Evolutionary conservation across 2,329 filamentous ascomycete genomes (phyloP).

Genomic region (Monosporascus sp.): DNA sequence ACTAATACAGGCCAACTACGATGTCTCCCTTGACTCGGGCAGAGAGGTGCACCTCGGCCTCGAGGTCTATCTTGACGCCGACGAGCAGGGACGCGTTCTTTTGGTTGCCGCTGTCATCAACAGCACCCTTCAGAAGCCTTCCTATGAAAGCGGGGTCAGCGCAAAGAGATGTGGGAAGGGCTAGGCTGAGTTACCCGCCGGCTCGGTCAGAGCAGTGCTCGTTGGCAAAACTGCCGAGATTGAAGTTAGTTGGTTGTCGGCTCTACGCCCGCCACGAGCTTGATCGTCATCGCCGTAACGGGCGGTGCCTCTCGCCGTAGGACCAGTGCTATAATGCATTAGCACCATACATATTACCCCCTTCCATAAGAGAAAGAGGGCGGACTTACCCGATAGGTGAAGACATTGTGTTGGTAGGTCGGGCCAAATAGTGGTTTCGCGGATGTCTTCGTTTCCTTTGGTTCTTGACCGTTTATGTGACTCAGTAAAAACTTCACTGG

Average conservation of each 20-base stretch:
- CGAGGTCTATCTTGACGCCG: conserved; percentile 58
- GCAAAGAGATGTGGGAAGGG: not conserved
- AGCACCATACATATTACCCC: not conserved
- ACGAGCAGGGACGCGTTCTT: conserved; percentile 55
- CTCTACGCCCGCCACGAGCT: not conserved
- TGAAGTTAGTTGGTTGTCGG: not conserved
- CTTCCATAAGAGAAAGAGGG: too few relatives aligned
- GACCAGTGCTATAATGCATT: not conserved
- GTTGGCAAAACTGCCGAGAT: not conserved
- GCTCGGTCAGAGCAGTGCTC: not conserved
- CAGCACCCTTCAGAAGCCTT: conserved; percentile 52
- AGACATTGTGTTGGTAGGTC: not conserved
- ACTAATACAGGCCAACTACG: conserved; percentile 51
- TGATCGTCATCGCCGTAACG: not conserved
- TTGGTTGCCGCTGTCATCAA: conserved; percentile 51
- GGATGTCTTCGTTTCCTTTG: not conserved
- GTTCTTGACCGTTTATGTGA: not conserved
- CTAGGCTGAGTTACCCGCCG: not conserved
- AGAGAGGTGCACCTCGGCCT: conserved; percentile 58
- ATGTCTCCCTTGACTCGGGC: conserved; percentile 57
- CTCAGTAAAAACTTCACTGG: not conserved
- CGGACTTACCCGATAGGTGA: not conserved
- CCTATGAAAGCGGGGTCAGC: conserved; percentile 26
- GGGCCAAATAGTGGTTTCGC: too few relatives aligned
- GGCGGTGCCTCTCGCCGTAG: not conserved